Evolutionary conservation across 1,139 yeast species (phyloP).

Genomic region (Saccharomyces hybrid): DNA sequence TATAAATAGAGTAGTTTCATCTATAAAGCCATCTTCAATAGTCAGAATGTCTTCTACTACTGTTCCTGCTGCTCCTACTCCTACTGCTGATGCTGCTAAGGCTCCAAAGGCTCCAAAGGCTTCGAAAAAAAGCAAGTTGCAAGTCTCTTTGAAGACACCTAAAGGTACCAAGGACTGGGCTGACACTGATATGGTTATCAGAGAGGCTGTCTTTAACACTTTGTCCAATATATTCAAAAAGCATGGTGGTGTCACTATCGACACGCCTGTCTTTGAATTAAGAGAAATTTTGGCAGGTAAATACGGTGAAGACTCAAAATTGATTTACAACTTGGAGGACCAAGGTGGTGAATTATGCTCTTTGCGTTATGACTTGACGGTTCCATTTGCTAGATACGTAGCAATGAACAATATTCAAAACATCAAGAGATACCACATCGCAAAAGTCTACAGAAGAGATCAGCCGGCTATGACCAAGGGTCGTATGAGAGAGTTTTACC

Average conservation of each 20-base stretch:
- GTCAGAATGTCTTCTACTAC: conserved; percentile 3
- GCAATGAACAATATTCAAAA: conserved; percentile 87
- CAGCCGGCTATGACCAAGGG: conserved; percentile 99
- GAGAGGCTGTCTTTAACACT: conserved; percentile 76
- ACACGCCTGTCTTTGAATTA: conserved; percentile 93
- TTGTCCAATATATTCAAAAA: conserved; percentile 72
- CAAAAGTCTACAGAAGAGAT: conserved; percentile 95
- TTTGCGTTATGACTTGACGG: conserved; percentile 89
- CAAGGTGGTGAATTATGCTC: conserved; percentile 98
- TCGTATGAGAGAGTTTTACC: conserved; percentile 97
- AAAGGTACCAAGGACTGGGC: conserved; percentile 99
- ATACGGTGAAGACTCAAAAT: conserved; percentile 95
- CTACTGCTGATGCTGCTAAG: conserved; percentile 9
- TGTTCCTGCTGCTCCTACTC: conserved; percentile 8
- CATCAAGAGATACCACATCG: conserved; percentile 92
- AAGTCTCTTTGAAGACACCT: conserved; percentile 80
- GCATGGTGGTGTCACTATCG: conserved; percentile 96
- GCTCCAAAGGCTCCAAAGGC: conserved; percentile 10
- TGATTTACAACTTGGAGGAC: conserved; percentile 90
- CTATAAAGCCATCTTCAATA: neutral
- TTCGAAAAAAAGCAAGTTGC: conserved; percentile 35
- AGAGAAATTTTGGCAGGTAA: conserved; percentile 93
- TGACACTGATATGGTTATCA: conserved; percentile 90
- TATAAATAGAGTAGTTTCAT: neutral
- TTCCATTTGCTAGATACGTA: conserved; percentile 93